Evolutionary conservation across 371 early-diverging fungal species (phyloP).

Genomic region (Actinomortierella ambigua): DNA sequence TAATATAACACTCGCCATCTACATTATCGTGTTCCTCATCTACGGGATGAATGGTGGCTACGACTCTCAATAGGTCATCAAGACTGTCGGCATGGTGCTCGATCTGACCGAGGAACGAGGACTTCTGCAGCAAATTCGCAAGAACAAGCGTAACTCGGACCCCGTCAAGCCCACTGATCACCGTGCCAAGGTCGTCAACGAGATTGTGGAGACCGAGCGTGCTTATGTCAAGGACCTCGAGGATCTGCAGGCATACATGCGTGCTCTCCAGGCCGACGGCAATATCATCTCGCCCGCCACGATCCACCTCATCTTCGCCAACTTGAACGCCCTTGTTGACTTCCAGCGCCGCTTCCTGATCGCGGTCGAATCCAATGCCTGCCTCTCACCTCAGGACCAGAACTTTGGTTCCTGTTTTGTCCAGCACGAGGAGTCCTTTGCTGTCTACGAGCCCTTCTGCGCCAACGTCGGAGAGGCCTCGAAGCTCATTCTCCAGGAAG

Average conservation of each 20-base stretch:
- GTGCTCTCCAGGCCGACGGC: conserved; percentile 53
- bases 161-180: conserved; percentile 76
- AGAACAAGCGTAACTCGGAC: conserved; percentile 58
- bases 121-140: conserved; percentile 55
- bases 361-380: conserved; percentile 85
- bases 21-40: too few species aligned
- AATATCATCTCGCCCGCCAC: conserved; percentile 66
- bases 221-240: conserved; percentile 91
- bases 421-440: conserved; percentile 84
- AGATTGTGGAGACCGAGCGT: conserved; percentile 94
- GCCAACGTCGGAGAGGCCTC: conserved; percentile 87
- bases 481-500: conserved; percentile 55
- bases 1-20: too few species aligned
- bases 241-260: conserved; percentile 79
- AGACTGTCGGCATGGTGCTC: conserved; percentile 73
- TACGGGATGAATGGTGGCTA: too few species aligned
- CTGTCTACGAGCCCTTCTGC: conserved; percentile 94
- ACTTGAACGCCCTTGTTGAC: conserved; percentile 90
- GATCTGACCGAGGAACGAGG: conserved; percentile 74
- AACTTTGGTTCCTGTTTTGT: conserved; percentile 83
- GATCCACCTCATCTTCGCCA: conserved; percentile 86
- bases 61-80: conserved; percentile 50
- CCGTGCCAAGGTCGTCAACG: conserved; percentile 85
- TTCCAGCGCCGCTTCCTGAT: conserved; percentile 96
- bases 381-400: conserved; percentile 79